A percentile compares a stretch with the other conserved stretches of the same genome.
Conservation (phyloP, 2,329 filamentous ascomycete species). For the Aurifilum marmelostoma region DNA sequence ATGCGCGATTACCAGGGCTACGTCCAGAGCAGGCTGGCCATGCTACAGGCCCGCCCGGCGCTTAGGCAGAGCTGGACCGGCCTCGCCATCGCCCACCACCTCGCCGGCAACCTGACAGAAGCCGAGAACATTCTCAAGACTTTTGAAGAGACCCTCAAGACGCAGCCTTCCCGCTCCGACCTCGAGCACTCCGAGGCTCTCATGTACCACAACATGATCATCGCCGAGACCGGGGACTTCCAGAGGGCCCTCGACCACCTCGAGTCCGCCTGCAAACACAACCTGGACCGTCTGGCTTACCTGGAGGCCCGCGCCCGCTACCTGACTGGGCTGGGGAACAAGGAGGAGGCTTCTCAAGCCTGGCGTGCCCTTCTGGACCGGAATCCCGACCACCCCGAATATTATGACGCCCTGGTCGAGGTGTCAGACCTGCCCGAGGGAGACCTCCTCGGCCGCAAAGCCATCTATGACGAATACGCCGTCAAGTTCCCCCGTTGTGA, state of each 20-base stretch:
- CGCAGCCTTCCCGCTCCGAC: conserved; percentile 74
- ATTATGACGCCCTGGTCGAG: conserved; percentile 79
- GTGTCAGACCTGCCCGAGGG: conserved; percentile 63
- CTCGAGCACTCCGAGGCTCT: conserved; percentile 92
- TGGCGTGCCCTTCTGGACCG: conserved; percentile 82
- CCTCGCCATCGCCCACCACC: conserved; percentile 89
- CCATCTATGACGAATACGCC: conserved; percentile 77
- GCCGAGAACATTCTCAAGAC: conserved; percentile 90
- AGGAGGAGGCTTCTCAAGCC: conserved; percentile 78
- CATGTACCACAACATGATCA: conserved; percentile 94
- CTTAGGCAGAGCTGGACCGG: conserved; percentile 95
- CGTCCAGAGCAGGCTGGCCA: conserved; percentile 82
- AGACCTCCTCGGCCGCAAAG: conserved; percentile 67
- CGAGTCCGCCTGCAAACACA: conserved; percentile 74
- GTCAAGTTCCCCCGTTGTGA: conserved; percentile 82
- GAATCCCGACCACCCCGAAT: conserved; percentile 84
- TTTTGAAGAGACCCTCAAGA: conserved; percentile 92
- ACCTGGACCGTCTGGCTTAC: conserved; percentile 80
- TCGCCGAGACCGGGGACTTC: conserved; percentile 84
- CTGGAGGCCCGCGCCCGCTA: conserved; percentile 88
- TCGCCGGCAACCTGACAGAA: conserved; percentile 80
- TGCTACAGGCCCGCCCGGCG: conserved; percentile 82
- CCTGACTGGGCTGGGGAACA: conserved; percentile 74
- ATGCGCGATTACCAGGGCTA: conserved; percentile 96
- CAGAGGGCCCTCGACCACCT: conserved; percentile 86